Evolutionary conservation across 345 rosid species (phyloP).

Genomic region (Pelargonium nanum): DNA sequence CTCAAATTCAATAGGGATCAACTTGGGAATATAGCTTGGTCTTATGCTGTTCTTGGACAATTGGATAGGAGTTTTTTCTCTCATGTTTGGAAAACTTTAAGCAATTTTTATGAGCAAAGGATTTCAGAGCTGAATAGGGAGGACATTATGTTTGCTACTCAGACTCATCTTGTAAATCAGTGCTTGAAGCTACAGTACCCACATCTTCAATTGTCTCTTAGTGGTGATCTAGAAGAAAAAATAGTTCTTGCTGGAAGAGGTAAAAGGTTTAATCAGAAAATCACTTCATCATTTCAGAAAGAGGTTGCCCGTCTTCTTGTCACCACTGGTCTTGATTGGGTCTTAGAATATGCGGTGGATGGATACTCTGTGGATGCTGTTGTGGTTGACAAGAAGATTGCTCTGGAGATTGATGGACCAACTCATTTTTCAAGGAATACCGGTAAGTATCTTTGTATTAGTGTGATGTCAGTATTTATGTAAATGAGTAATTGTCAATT

Average conservation of each 20-base stretch:
- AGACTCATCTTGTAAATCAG: slow-evolving; percentile 71
- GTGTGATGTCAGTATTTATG: neutral
- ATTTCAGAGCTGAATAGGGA: slow-evolving; percentile 84
- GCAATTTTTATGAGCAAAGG: slow-evolving; percentile 57
- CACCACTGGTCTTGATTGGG: slow-evolving; percentile 87
- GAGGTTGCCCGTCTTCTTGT: slow-evolving; percentile 78
- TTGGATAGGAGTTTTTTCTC: slow-evolving; percentile 57
- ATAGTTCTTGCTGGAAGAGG: slow-evolving; percentile 59
- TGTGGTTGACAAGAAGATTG: slow-evolving; percentile 67
- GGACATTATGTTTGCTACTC: slow-evolving; percentile 85
- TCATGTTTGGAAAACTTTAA: slow-evolving; percentile 48
- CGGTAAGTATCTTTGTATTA: slow-evolving; percentile 27
- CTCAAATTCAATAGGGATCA: slow-evolving; percentile 70
- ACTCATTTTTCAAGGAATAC: slow-evolving; percentile 89
- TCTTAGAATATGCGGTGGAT: slow-evolving; percentile 53
- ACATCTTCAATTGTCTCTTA: slow-evolving; percentile 55
- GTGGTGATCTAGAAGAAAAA: slow-evolving; percentile 49
- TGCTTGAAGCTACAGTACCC: slow-evolving; percentile 78
- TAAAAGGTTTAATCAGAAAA: slow-evolving; percentile 76
- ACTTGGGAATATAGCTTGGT: slow-evolving; percentile 93
- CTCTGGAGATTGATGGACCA: slow-evolving; percentile 88
- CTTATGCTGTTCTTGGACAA: slow-evolving; percentile 81
- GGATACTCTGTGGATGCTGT: slow-evolving; percentile 81
- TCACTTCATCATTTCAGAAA: slow-evolving; percentile 78
- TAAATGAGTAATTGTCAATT: neutral